Base-by-base conservation (phyloP, 2,329 filamentous ascomycete species). In the Venturiaceae sp. region DNA sequence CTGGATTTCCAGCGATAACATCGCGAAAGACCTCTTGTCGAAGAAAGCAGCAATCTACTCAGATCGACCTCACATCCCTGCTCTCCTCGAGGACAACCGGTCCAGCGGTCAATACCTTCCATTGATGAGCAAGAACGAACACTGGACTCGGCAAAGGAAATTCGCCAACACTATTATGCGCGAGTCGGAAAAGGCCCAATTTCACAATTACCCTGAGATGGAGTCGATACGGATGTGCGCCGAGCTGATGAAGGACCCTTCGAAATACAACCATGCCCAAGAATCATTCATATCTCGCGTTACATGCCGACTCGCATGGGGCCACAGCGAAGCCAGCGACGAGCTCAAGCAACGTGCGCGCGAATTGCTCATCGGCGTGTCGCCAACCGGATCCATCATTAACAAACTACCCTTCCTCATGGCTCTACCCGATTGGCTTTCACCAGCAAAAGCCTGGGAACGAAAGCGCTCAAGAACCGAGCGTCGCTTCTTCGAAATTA, bases 221-320 rank as follows among this genome's bases (percentile, higher is more conserved):
- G 74, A 77, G 63, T 69, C 75, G 1, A 72, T 73, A 53, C 74
- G 75, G 7, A 68, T 77, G 63, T 65, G 76, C n/a, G 68, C 71
- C 23, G 74, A 77, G 61, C 66, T 77, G 1, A 66, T 77, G 60
- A 69, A 72, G 14, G 69, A 75, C 16, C 74, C 75, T 1, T 66
- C 68, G 7, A 64, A 68, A 16, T 77, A 77, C 64, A 75, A 76
- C 50, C 69, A 74, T 58, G 68, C 68, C 1, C 64, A 77, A 39
- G 75, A 77, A 60, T 75, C 74, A 0, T 77, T 72, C 66, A 72
- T 76, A 39, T 68, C 74, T 14, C 69, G 75, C 16, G 71, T 77
- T n/a, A 77, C 74, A n/a, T 74, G 72, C 56, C 70, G 74, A 32
- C 66, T 77, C 8, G 75, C 74, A 16, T 77, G 74, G 74, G 75